These are phyloP conservation scores for Chalciporus sphaerocephalus DNA, from an alignment of 768 basidiomycete genomes.

Conservation along the genomic window DNA sequence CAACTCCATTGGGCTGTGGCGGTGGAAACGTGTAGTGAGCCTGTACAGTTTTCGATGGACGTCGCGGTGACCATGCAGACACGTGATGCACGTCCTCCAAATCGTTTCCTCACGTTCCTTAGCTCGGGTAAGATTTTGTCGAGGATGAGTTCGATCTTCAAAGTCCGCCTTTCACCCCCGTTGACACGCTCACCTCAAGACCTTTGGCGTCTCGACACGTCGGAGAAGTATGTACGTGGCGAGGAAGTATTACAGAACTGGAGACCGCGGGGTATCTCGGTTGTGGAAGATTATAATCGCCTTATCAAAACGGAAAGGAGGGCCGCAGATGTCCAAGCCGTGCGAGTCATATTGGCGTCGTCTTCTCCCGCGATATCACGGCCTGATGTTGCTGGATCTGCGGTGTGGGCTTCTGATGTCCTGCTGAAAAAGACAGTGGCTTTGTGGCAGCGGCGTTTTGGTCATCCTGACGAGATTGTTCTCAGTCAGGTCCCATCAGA, in stretches of 20 bases:
- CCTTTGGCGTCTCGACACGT: conserved; percentile 92
- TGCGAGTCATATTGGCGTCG: conserved; percentile 68
- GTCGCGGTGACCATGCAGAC: conserved; percentile 77
- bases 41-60: conserved; percentile 87
- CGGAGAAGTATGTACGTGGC: conserved; percentile 90
- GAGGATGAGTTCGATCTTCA: conserved; percentile 82
- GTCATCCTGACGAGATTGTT: conserved; percentile 74
- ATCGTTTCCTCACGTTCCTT: conserved; percentile 70
- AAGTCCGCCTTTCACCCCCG: conserved; percentile 74
- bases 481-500: conserved; percentile 69
- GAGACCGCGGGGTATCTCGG: conserved; percentile 84
- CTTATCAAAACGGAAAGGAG: conserved; percentile 67
- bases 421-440: conserved; percentile 62
- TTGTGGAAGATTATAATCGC: conserved; percentile 81
- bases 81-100: conserved; percentile 82
- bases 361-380: conserved; percentile 44
- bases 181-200: conserved; percentile 83
- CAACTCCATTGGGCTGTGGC: conserved; percentile 75
- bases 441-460: conserved; percentile 83
- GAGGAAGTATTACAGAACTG: conserved; percentile 81
- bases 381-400: conserved; percentile 47
- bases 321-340: conserved; percentile 87
- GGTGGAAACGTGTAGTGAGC: conserved; percentile 79
- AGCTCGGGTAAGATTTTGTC: conserved; percentile 71
- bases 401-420: conserved; percentile 60